Evolutionary conservation across 2,329 filamentous ascomycete species (phyloP).

Genomic region (Colletotrichum euphorbiae): DNA sequence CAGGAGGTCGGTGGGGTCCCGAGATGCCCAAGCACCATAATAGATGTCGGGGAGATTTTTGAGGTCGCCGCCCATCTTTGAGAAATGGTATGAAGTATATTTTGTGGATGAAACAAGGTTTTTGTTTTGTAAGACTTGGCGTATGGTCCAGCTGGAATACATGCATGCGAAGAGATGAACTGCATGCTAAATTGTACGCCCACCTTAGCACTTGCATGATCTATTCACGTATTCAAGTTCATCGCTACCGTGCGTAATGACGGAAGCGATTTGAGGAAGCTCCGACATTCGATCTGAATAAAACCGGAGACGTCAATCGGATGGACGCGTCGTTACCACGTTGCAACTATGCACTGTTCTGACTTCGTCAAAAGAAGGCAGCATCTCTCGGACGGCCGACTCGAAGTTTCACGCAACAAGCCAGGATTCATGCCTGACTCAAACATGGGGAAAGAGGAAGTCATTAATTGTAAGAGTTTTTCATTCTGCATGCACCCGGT

Average conservation of each 20-base stretch:
- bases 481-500: no score
- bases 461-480: no score
- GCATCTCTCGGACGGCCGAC: neutral
- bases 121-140: neutral
- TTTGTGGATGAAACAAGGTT: no score
- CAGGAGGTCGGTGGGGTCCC: constrained; percentile 14
- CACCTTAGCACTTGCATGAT: neutral
- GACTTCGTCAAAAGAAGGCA: neutral
- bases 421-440: no score
- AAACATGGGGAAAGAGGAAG: no score
- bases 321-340: neutral
- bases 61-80: constrained; percentile 13
- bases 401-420: neutral
- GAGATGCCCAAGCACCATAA: constrained; percentile 21
- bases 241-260: neutral
- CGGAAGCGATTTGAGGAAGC: constrained; percentile 30
- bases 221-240: neutral
- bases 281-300: constrained; percentile 18
- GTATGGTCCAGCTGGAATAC: neutral
- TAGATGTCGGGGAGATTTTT: constrained; percentile 24
- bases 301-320: constrained; percentile 27
- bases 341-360: neutral
- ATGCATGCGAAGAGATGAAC: neutral
- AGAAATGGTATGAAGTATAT: no score
- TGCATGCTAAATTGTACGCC: neutral